Evolutionary conservation across 2,329 filamentous ascomycete species (phyloP).

Genomic region (Ascochyta clinopodiicola): DNA sequence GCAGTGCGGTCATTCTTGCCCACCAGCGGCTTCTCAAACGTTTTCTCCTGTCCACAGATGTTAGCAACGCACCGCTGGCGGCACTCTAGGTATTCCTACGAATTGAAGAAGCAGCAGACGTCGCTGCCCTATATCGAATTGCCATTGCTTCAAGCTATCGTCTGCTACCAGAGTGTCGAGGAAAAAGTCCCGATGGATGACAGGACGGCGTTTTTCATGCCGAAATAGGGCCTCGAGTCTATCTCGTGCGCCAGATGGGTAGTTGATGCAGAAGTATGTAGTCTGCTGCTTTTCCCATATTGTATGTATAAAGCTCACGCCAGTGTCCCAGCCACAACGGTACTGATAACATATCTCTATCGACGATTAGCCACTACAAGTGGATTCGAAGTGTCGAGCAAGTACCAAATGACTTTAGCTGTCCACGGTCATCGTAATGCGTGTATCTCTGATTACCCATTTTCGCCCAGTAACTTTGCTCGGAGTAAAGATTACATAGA

Average conservation of each 20-base stretch:
- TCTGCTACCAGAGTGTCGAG: slow-evolving; percentile 28
- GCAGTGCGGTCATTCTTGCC: too few species aligned
- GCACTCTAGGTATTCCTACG: slow-evolving; percentile 5
- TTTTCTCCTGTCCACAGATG: background rate
- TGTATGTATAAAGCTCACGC: slow-evolving; percentile 27
- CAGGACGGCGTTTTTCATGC: slow-evolving; percentile 6
- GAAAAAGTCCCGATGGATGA: slow-evolving; percentile 28
- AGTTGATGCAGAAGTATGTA: slow-evolving; percentile 12
- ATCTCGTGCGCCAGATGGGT: background rate
- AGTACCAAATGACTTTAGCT: background rate
- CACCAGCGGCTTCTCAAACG: background rate
- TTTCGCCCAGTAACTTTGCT: slow-evolving; percentile 30
- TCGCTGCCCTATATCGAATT: slow-evolving; percentile 24
- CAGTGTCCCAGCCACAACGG: slow-evolving; percentile 29
- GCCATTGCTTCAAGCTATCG: slow-evolving; percentile 30
- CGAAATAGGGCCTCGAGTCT: background rate
- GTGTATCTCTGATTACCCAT: slow-evolving; percentile 31
- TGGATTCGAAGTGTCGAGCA: background rate
- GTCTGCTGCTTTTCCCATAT: slow-evolving; percentile 15
- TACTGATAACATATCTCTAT: slow-evolving; percentile 31
- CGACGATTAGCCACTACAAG: background rate
- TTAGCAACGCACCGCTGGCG: background rate
- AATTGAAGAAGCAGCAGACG: slow-evolving; percentile 19
- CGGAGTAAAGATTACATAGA: slow-evolving; percentile 18
- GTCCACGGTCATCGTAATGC: background rate